Percentiles rank a stretch among this genome's conserved stretches.
Conservation (phyloP, 129 eudicot genomes). For the Chrysanthemum lavandulifolium region DNA sequence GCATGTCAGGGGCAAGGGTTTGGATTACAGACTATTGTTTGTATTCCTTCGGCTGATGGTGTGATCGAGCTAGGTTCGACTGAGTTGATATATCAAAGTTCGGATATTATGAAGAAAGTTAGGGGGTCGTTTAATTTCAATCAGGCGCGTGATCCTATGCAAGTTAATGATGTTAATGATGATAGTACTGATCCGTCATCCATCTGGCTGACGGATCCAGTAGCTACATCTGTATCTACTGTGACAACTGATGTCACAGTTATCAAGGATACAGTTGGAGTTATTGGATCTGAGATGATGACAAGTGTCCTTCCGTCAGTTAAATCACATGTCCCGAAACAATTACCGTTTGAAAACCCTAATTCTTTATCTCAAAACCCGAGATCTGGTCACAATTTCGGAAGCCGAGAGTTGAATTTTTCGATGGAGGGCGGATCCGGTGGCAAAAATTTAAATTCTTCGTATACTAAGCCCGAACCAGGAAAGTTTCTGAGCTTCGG, state of each 20-base stretch:
- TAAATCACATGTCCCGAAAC: conserved; percentile 29
- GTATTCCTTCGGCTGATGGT: conserved; percentile 69
- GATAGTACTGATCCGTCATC: conserved; percentile 38
- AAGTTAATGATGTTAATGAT: conserved; percentile 5
- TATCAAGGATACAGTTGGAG: conserved; percentile 28
- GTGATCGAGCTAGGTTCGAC: conserved; percentile 87
- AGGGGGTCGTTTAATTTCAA: conserved; percentile 53
- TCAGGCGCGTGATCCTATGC: conserved; percentile 7
- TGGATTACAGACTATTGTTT: conserved; percentile 79
- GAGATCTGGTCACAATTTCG: conserved; percentile 23
- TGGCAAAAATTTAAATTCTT: conserved; percentile 33
- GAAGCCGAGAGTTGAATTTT: conserved; percentile 64
- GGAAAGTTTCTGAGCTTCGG: conserved; percentile 75
- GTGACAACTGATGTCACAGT: conserved; percentile 26
- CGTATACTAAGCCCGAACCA: conserved; percentile 51
- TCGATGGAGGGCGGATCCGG: conserved; percentile 31
- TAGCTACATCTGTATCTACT: conserved; percentile 27
- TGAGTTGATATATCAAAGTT: conserved; percentile 55
- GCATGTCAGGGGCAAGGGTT: conserved; percentile 62
- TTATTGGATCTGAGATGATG: conserved; percentile 13
- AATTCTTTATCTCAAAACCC: conserved; percentile 44
- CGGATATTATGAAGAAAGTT: conserved; percentile 70
- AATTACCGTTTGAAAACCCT: conserved; percentile 42
- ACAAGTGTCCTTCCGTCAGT: conserved; percentile 19
- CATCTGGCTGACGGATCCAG: conserved; percentile 69